Evolutionary conservation across 768 basidiomycete genomes (phyloP).

Genomic region (Rhodotorula paludigena): DNA sequence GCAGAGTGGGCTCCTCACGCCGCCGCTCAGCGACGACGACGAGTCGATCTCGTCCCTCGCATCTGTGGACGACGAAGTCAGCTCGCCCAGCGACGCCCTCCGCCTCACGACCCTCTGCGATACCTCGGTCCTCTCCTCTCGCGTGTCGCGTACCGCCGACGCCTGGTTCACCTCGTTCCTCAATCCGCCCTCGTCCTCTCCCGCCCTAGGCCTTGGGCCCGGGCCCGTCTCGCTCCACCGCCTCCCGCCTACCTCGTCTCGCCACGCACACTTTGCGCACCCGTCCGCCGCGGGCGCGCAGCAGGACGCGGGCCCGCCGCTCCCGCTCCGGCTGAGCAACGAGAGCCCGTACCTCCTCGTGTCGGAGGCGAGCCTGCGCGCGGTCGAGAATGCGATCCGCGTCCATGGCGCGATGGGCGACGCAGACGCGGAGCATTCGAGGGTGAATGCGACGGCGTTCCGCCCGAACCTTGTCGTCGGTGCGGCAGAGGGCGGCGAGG

Average conservation of each 20-base stretch:
- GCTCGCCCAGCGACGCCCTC: neutral
- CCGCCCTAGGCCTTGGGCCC: neutral
- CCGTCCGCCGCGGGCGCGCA: no score
- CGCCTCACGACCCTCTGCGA: constrained; percentile 20
- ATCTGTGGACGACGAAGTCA: no score
- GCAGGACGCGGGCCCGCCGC: neutral
- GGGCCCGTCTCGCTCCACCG: constrained; percentile 26
- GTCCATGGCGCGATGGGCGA: neutral
- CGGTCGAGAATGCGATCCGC: constrained; percentile 31
- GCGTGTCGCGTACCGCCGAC: constrained; percentile 16
- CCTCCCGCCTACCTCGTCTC: constrained; percentile 6
- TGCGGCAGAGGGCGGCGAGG: neutral
- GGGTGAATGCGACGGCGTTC: constrained; percentile 31
- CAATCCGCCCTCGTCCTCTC: constrained; percentile 1
- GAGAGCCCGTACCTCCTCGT: constrained; percentile 42
- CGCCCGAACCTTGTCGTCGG: constrained; percentile 40
- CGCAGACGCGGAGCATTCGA: neutral
- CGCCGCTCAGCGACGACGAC: neutral
- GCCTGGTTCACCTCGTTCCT: constrained; percentile 37
- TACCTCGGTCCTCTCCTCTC: constrained; percentile 8
- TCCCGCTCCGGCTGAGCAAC: constrained; percentile 39
- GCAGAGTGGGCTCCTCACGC: neutral
- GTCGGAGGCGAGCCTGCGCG: constrained; percentile 28
- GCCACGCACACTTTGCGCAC: constrained; percentile 33
- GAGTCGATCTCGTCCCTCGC: no score